Percentiles rank a stretch among this genome's conserved stretches.
phyloP scores from a whole-genome alignment of 2,329 filamentous ascomycete species.

The Sclerotiophoma versabilis region DNA sequence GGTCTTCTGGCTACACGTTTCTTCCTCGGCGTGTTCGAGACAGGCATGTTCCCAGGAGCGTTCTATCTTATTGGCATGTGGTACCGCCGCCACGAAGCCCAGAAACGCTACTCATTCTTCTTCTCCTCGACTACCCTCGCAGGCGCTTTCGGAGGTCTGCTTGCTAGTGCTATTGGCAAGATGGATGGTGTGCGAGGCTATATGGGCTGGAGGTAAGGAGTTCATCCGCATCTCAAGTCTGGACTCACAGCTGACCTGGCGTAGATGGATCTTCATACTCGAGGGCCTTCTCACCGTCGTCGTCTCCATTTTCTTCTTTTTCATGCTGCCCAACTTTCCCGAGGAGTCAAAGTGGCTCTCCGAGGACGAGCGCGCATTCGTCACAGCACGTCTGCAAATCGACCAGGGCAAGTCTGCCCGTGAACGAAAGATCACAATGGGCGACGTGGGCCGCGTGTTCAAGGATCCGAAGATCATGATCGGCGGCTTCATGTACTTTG shows the following conservation, averaged over 20 bases:
- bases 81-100: conserved; percentile 87
- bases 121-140: conserved; percentile 83
- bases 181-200: conserved; percentile 77
- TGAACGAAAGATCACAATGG: conserved; percentile 53
- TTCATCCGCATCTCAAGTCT: conserved; percentile 65
- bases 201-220: conserved; percentile 66
- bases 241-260: neutral
- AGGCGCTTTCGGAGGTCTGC: conserved; percentile 83
- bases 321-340: conserved; percentile 58
- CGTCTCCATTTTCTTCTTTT: conserved; percentile 56
- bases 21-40: conserved; percentile 73
- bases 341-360: conserved; percentile 59
- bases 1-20: conserved; percentile 80
- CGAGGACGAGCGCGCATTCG: conserved; percentile 55
- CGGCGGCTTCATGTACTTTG: conserved; percentile 61
- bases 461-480: conserved; percentile 58
- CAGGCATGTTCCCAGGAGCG: conserved; percentile 61
- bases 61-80: conserved; percentile 84
- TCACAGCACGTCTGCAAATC: conserved; percentile 54
- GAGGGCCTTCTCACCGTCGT: conserved; percentile 59
- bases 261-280: conserved; percentile 63
- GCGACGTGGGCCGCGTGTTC: conserved; percentile 56
- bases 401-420: conserved; percentile 58
- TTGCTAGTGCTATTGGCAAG: conserved; percentile 87
- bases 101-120: conserved; percentile 93